Evolutionary conservation across 208 protist species (phyloP).

Genomic region (Trypanosoma brucei): DNA sequence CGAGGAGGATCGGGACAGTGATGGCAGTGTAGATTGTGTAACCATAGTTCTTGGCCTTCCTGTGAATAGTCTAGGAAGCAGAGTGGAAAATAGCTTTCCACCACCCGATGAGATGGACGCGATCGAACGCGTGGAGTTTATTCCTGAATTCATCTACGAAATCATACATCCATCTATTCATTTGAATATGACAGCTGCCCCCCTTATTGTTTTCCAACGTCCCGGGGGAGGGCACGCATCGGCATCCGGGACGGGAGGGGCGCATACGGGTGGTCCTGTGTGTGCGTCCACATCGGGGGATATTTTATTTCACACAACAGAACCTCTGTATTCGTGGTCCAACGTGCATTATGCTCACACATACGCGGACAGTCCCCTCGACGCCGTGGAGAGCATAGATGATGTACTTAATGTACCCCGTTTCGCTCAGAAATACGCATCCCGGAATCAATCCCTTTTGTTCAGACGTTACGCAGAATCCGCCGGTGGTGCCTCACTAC

Average conservation of each 20-base stretch:
- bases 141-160: constrained; percentile 75
- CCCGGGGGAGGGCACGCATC: constrained; percentile 5
- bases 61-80: constrained; percentile 28
- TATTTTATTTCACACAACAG: constrained; percentile 52
- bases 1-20: constrained; percentile 39
- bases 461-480: constrained; percentile 30
- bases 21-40: constrained; percentile 32
- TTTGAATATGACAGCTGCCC: constrained; percentile 66
- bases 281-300: constrained; percentile 62
- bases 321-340: constrained; percentile 39
- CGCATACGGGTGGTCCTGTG: constrained; percentile 20
- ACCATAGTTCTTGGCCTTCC: constrained; percentile 58
- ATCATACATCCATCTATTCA: constrained; percentile 36
- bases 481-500: constrained; percentile 45
- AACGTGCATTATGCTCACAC: constrained; percentile 42
- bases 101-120: constrained; percentile 46
- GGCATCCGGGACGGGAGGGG: constrained; percentile 1
- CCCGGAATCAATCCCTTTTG: constrained; percentile 55
- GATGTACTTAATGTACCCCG: constrained; percentile 47
- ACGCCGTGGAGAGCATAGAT: constrained; percentile 17
- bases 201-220: constrained; percentile 46
- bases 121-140: constrained; percentile 46
- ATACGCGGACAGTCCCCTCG: constrained; percentile 52
- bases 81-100: constrained; percentile 1
- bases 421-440: constrained; percentile 51